Evolutionary conservation across 495 filamentous ascomycete species (phyloP), one percentile per base, ranked within the genome.

Genomic region (Penicillium atrosanguineum): DNA sequence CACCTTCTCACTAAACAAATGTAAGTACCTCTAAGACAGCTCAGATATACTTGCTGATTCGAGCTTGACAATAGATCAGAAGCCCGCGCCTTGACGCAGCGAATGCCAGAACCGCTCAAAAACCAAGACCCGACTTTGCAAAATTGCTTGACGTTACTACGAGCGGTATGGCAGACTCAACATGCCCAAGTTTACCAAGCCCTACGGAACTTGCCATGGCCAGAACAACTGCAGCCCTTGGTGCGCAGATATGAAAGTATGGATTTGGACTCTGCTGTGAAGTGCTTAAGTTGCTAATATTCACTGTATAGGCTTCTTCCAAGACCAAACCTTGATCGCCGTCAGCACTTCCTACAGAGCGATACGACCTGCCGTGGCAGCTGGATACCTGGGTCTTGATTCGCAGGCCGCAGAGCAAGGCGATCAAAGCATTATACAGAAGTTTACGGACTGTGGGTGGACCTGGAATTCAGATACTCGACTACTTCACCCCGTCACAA

Each of bases 1-100:
- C 76, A 79, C 34, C 74, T 83, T 44, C 70, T 82, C 45, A 74
- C 70, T 8, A 69, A 80, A 44, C 71, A 83, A 61, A 62, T 80
- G 79, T 82, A 43, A 68, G 69, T 59, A 1, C 37, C 4, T 15
- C 12, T 31, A 34, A 11, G 19, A 23, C 21, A 37, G 16, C 1
- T 49, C n/a, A 34, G 48, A 28, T 12, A 37, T 9, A 25, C 7
- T 14, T 15, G 46, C 38, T 44, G 11, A 56, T 52, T 23, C 49
- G 31, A 46, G 37, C 6, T 8, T 31, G 25, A 18, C 44, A 18
- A 56, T 48, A 82, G 79, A 48, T 65, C 71, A 31, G 79, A 82
- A 74, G 78, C 79, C 48, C 77, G 79, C 14, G 73, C 76, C 25
- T 65, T 80, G 47, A 75, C 74, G 6, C 64, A 79, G 53, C 72